Evolutionary conservation across 2,329 filamentous ascomycete genomes (phyloP), one percentile per base, ranked within the genome.

Genomic region (Arthrobotrys pseudoclavata): DNA sequence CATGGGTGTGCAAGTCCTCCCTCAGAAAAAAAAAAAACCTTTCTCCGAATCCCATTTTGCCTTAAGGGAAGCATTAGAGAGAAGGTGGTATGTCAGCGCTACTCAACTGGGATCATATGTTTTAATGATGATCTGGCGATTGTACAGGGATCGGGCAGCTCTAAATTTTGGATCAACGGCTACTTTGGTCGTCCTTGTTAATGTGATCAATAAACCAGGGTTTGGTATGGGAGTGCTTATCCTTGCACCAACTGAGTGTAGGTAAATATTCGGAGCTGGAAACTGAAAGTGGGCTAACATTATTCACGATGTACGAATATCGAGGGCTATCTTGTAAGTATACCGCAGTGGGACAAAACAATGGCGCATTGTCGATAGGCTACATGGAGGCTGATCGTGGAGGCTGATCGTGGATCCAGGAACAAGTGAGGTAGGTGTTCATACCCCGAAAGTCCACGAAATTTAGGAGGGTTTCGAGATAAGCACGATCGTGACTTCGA

Each of bases 391-490:
- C 29, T 18, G n/a, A n/a, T n/a, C n/a, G n/a, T n/a, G n/a, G n/a
- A 60, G 50, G 61, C 57, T 48, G 13, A 72, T 66, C 63, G 48
- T 37, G 69, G 37, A 66, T 70, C 24, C 70, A 69, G 50, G 66
- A 61, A 64, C 55, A 63, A 40, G n/a, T 40, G 12, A 34, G 2
- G 12, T 12, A 29, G 52, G 26, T 26, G 64, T 60, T 47, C 20
- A 64, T 52, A 60, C 10, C 55, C 72, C 72, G 72, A 66, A 50
- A 9, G 15, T 69, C 72, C 72, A 63, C 37, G 72, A 69, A 76
- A 69, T 29, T 31, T 66, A 66, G 72, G 72, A 76, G 57, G 24
- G 13, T 76, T 76, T 61, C n/a, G 18, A 42, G 50, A 57, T 61
- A 61, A 76, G 24, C 50, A 40, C 40, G 26, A 20, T 10, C n/a